Conservation (phyloP, 1,139 yeast species). For the Diutina neorugosa region DNA sequence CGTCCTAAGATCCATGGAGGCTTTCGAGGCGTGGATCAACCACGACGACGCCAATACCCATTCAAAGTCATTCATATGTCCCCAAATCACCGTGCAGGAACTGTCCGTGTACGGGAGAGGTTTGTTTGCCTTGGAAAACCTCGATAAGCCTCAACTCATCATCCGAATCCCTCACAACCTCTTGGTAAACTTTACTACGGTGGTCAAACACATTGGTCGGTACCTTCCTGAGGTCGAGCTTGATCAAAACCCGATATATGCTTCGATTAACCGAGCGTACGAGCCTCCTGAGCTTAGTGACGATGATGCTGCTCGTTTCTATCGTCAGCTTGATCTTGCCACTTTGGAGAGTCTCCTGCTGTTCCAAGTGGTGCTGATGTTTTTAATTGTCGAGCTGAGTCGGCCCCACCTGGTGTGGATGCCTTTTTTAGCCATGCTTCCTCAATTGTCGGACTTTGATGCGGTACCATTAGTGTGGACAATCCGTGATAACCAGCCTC, state of each 20-base stretch:
- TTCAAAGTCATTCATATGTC: constrained; percentile 18
- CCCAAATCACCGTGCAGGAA: constrained; percentile 18
- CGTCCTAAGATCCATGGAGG: not conserved
- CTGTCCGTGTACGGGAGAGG: constrained; percentile 48
- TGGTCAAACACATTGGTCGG: constrained; percentile 25
- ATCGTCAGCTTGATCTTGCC: constrained; percentile 16
- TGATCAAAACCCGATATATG: not conserved
- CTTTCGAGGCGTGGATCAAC: not conserved
- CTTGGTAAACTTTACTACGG: constrained; percentile 50
- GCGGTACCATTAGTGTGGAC: constrained; percentile 33
- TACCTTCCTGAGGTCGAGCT: constrained; percentile 11
- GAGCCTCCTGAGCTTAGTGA: constrained; percentile 13
- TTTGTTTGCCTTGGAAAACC: constrained; percentile 26
- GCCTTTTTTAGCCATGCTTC: constrained; percentile 51
- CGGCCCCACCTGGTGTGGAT: constrained; percentile 44
- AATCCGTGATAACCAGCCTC: constrained; percentile 11
- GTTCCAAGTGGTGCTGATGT: constrained; percentile 38
- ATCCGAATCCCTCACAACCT: constrained; percentile 46
- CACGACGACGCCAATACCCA: constrained; percentile 10
- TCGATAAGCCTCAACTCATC: constrained; percentile 31
- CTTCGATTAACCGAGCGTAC: constrained; percentile 14
- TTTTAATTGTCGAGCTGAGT: constrained; percentile 32
- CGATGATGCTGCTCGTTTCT: constrained; percentile 18
- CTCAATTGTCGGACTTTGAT: constrained; percentile 34
- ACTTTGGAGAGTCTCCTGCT: constrained; percentile 26